Evolutionary conservation across 441 rosid species (phyloP).

Genomic region (Mallotus repandus): DNA sequence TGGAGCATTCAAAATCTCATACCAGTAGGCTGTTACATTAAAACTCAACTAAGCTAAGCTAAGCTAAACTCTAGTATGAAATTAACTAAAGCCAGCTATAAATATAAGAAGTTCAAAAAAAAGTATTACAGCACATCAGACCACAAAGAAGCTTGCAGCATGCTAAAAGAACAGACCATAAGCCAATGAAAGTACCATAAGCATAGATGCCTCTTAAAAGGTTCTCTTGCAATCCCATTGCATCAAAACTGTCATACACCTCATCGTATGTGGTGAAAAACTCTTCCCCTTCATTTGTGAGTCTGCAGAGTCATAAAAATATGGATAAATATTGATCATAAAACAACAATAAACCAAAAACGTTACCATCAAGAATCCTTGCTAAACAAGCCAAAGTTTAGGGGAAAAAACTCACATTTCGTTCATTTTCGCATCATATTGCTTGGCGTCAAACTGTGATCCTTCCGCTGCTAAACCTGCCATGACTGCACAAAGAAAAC

Average conservation of each 20-base stretch:
- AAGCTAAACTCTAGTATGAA: no score
- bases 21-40: no score
- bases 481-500: conserved; percentile 48
- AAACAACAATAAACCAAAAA: neutral
- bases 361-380: neutral
- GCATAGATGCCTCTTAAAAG: conserved; percentile 51
- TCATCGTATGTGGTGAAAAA: conserved; percentile 64
- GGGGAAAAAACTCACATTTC: conserved; percentile 29
- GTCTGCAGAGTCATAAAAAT: conserved; percentile 25
- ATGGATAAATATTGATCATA: neutral
- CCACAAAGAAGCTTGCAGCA: no score
- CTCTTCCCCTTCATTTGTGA: conserved; percentile 46
- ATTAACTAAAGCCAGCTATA: no score
- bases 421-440: conserved; percentile 71
- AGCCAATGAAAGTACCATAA: conserved; percentile 40
- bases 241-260: conserved; percentile 55
- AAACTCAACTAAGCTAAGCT: no score
- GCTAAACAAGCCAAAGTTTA: neutral
- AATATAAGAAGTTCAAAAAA: no score
- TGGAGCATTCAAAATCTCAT: no score
- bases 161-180: neutral
- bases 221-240: conserved; percentile 67
- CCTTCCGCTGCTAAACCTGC: conserved; percentile 76
- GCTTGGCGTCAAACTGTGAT: conserved; percentile 69
- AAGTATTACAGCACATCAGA: neutral